Evolutionary conservation across 2,329 filamentous ascomycete genomes (phyloP).

Genomic region (Cercospora beticola): DNA sequence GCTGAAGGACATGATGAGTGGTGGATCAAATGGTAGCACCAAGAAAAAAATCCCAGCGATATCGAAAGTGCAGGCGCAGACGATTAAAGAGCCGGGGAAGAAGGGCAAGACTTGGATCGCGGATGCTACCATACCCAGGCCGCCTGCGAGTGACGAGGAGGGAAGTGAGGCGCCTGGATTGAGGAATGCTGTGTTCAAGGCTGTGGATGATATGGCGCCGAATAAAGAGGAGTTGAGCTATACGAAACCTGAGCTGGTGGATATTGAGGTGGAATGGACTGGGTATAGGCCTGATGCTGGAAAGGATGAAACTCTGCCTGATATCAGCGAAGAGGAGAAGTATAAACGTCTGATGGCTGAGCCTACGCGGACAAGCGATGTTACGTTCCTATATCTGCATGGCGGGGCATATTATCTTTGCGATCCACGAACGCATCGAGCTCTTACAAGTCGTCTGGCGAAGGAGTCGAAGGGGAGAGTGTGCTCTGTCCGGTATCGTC

Average conservation of each 20-base stretch:
- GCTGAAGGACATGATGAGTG: constrained; percentile 63
- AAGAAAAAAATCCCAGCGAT: constrained; percentile 52
- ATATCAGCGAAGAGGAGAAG: constrained; percentile 62
- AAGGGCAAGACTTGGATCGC: constrained; percentile 82
- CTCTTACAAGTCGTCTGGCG: constrained; percentile 60
- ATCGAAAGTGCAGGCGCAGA: constrained; percentile 62
- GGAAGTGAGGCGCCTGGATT: constrained; percentile 46
- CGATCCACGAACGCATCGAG: constrained; percentile 67
- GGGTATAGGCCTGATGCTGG: constrained; percentile 62
- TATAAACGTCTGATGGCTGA: constrained; percentile 69
- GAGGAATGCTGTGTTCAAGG: constrained; percentile 52
- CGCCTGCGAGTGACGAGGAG: constrained; percentile 50
- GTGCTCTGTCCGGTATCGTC: constrained; percentile 71
- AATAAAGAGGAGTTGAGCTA: constrained; percentile 44
- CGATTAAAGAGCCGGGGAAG: constrained; percentile 63
- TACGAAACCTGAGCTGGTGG: constrained; percentile 52
- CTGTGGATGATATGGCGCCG: constrained; percentile 38
- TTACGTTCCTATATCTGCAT: constrained; percentile 72
- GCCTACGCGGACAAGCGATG: constrained; percentile 52
- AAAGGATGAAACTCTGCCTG: constrained; percentile 52
- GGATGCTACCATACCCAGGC: constrained; percentile 63
- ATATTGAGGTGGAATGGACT: constrained; percentile 74
- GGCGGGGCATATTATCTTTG: constrained; percentile 73
- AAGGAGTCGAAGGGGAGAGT: constrained; percentile 66
- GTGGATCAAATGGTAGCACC: constrained; percentile 30